A percentile compares a stretch with the other conserved stretches of the same genome.
These are phyloP conservation scores for Oligophagozyma castellii DNA, from an alignment of 1,139 yeast genomes.

Conservation along the genomic window DNA sequence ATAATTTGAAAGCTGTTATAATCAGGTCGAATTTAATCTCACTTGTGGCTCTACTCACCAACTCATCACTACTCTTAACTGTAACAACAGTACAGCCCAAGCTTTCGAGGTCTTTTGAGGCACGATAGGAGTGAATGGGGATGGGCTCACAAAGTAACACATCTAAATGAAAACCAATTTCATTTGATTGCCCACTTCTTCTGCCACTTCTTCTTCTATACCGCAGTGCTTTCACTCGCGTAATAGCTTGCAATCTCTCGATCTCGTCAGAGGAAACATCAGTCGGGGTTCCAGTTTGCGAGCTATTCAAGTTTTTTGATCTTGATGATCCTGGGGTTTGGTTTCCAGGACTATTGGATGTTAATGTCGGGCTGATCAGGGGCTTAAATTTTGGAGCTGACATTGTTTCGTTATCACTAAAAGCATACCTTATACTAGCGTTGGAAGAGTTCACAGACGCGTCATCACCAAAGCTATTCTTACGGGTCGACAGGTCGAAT, in stretches of 20 bases:
- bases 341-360: neutral
- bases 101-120: slow-evolving; percentile 49
- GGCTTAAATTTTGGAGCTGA: slow-evolving; percentile 14
- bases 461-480: slow-evolving; percentile 6
- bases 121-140: slow-evolving; percentile 64
- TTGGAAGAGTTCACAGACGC: slow-evolving; percentile 5
- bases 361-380: slow-evolving; percentile 16
- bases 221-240: slow-evolving; percentile 18
- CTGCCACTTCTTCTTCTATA: slow-evolving; percentile 20
- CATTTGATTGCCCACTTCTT: slow-evolving; percentile 14
- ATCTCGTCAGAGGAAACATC: slow-evolving; percentile 15
- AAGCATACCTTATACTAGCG: slow-evolving; percentile 6
- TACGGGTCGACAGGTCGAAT: slow-evolving; percentile 11
- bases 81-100: slow-evolving; percentile 75
- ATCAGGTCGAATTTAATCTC: slow-evolving; percentile 76
- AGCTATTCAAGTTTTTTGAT: slow-evolving; percentile 5
- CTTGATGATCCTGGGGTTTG: slow-evolving; percentile 4
- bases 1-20: slow-evolving; percentile 57
- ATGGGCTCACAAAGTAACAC: slow-evolving; percentile 78
- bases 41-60: slow-evolving; percentile 70
- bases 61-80: slow-evolving; percentile 69
- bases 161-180: slow-evolving; percentile 31
- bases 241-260: slow-evolving; percentile 20
- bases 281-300: slow-evolving; percentile 5
- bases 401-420: slow-evolving; percentile 12